These are phyloP conservation scores for Botrytis paeoniae DNA, from an alignment of 2,329 filamentous ascomycete species.

Conservation along the genomic window DNA sequence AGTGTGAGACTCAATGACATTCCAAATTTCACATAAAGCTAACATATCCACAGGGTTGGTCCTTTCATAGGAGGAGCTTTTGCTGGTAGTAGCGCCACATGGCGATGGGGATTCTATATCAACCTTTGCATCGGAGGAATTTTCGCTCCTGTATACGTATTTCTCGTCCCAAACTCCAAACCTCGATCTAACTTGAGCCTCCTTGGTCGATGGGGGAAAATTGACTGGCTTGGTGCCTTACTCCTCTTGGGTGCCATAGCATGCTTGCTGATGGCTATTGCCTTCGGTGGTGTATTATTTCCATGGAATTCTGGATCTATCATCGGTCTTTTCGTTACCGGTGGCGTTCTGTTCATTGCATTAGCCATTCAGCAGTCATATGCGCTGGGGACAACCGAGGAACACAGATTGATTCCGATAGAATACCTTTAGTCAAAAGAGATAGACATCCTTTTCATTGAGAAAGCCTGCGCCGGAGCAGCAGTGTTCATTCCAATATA, in stretches of 20 bases:
- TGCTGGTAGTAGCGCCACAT: constrained; percentile 42
- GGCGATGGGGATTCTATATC: constrained; percentile 54
- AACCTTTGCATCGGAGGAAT: constrained; percentile 49
- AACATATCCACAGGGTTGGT: neutral
- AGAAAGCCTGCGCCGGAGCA: constrained; percentile 38
- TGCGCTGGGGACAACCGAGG: constrained; percentile 29
- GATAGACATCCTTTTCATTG: constrained; percentile 39
- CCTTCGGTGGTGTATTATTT: constrained; percentile 38
- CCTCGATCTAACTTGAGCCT: constrained; percentile 31
- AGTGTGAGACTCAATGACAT: neutral
- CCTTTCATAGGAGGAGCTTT: constrained; percentile 40
- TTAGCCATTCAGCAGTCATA: constrained; percentile 31
- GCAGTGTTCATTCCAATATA: constrained; percentile 43
- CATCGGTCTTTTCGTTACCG: constrained; percentile 43
- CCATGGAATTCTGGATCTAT: constrained; percentile 33
- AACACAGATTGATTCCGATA: constrained; percentile 34
- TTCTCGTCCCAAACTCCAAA: constrained; percentile 44
- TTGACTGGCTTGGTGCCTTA: constrained; percentile 32
- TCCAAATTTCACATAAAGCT: neutral
- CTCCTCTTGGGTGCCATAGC: constrained; percentile 38
- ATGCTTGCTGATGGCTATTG: constrained; percentile 38
- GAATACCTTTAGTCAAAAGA: constrained; percentile 39
- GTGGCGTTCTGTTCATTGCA: constrained; percentile 39
- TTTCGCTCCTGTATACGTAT: constrained; percentile 41
- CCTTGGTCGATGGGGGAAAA: constrained; percentile 27